phyloP scores from a whole-genome alignment of 306 rosid genomes.

The Quercus glauca region DNA sequence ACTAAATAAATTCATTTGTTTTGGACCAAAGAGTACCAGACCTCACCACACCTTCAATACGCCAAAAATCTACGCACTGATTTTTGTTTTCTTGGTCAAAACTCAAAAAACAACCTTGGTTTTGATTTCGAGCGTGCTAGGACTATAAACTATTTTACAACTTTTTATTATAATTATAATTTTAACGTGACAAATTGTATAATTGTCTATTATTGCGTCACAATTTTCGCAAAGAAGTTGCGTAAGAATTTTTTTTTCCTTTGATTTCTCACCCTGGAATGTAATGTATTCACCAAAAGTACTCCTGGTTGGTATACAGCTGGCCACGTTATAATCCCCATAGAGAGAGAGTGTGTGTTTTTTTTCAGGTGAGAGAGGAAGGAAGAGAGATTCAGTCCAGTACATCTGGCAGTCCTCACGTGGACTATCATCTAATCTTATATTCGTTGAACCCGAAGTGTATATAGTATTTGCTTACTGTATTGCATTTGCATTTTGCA shows the following conservation, averaged over 20 bases:
- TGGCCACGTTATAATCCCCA: conserved; percentile 50
- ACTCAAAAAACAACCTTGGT: not conserved
- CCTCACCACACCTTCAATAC: not conserved
- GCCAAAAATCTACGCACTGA: not conserved
- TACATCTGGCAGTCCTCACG: conserved; percentile 29
- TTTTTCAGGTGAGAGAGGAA: not conserved
- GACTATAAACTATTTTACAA: too few species aligned
- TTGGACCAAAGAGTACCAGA: too few species aligned
- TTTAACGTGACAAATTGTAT: too few species aligned
- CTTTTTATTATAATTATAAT: rapidly evolving
- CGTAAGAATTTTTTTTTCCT: too few species aligned
- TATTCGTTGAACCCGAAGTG: not conserved
- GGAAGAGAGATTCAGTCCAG: not conserved
- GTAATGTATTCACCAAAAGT: conserved; percentile 9
- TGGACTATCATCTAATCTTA: not conserved
- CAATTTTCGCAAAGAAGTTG: too few species aligned
- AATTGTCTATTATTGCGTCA: rapidly evolving
- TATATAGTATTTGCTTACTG: too few species aligned
- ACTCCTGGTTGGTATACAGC: conserved; percentile 30
- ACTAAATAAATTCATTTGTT: not conserved
- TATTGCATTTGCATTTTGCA: not conserved
- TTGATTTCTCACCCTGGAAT: too few species aligned
- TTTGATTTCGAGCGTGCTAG: rapidly evolving
- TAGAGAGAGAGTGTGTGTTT: not conserved
- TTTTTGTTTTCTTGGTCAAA: conserved; percentile 17